Evolutionary conservation across 1,284 basidiomycete species (phyloP), one percentile per base, ranked within the genome.

Genomic region (Rhodotorula sp.): DNA sequence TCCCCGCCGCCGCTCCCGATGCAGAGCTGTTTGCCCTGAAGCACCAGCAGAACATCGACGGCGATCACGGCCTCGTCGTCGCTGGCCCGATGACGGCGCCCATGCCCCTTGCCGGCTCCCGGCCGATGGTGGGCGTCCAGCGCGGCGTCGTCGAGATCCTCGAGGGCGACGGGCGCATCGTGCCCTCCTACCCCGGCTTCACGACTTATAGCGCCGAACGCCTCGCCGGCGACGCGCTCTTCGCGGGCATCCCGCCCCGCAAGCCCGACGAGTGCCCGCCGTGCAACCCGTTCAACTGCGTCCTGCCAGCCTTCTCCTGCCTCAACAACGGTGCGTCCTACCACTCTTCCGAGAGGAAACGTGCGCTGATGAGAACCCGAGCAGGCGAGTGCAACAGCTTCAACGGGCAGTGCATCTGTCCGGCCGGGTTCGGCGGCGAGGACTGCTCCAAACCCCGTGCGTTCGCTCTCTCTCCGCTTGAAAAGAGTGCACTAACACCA

Each of bases 351-450:
- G 9, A 7, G 44, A 4, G 0, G 25, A 12, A 17, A 34, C 22
- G 27, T 6, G 41, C 8, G 21, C 48, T 67, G 44, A 62, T 64
- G 27, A 8, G 0, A 8, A 10, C 2, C 0, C 6, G 36, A 10
- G 3, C 65, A 76, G 93, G 91, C 46, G 85, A 89, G 67, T 97
- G 94, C 82, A 90, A 92, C 81, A 84, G 87, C 60, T 95, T 90
- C 80, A 90, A 95, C 80, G 94, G 93, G 0, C 91, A 93, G 79
- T 97, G 93, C 82, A 87, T 90, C 79, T 97, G 94, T 81, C 92
- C 92, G 0, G 85, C 90, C 61, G 94, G 94, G 53, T 97, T 92
- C 86, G 91, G 92, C 25, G 93, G 93, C 0, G 90, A 92, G 54
- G 92, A 95, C 80, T 96, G 94, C 82, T 81, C 93, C 69, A 87